Evolutionary conservation across 2,329 filamentous ascomycete species (phyloP).

Genomic region (Bipolaris bicolor): DNA sequence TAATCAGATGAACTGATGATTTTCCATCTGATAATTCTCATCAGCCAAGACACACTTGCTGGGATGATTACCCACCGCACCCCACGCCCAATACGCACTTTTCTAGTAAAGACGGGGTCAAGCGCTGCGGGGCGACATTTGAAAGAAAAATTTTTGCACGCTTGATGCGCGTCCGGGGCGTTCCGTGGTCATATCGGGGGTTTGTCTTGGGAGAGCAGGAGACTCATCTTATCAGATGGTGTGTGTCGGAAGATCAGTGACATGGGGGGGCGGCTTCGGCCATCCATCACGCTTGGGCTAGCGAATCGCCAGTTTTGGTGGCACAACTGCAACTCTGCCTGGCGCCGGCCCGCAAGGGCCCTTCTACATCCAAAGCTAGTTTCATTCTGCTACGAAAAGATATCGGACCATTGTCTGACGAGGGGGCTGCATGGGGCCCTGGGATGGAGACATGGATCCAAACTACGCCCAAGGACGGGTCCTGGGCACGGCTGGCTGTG

Average conservation of each 20-base stretch:
- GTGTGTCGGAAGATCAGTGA: slow-evolving; percentile 27
- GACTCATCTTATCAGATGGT: slow-evolving; percentile 41
- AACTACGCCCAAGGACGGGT: slow-evolving; percentile 23
- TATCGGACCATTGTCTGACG: slow-evolving; percentile 41
- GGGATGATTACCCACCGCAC: slow-evolving; percentile 19
- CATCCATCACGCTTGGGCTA: slow-evolving; percentile 11
- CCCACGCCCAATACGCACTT: slow-evolving; percentile 23
- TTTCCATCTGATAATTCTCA: slow-evolving; percentile 36
- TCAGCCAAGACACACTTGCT: slow-evolving; percentile 18
- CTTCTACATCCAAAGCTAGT: slow-evolving; percentile 5
- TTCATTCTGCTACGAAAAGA: slow-evolving; percentile 14
- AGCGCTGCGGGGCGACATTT: slow-evolving; percentile 32
- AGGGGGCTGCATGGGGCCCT: slow-evolving; percentile 26
- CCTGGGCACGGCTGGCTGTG: slow-evolving; percentile 14
- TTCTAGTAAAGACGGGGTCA: slow-evolving; percentile 19
- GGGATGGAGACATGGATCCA: slow-evolving; percentile 24
- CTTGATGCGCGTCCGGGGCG: slow-evolving; percentile 27
- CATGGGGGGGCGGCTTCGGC: slow-evolving; percentile 9
- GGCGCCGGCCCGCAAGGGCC: slow-evolving; percentile 29
- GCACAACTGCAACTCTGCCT: slow-evolving; percentile 23
- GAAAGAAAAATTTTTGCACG: slow-evolving; percentile 32
- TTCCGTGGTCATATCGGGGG: too few species aligned
- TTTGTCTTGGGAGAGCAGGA: too few species aligned
- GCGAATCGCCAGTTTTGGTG: slow-evolving; percentile 13
- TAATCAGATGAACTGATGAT: slow-evolving; percentile 26